A percentile compares a stretch with the other conserved stretches of the same genome.
Conservation (phyloP, 139 green algal genomes). For the Chlamydomonas applanata region DNA sequence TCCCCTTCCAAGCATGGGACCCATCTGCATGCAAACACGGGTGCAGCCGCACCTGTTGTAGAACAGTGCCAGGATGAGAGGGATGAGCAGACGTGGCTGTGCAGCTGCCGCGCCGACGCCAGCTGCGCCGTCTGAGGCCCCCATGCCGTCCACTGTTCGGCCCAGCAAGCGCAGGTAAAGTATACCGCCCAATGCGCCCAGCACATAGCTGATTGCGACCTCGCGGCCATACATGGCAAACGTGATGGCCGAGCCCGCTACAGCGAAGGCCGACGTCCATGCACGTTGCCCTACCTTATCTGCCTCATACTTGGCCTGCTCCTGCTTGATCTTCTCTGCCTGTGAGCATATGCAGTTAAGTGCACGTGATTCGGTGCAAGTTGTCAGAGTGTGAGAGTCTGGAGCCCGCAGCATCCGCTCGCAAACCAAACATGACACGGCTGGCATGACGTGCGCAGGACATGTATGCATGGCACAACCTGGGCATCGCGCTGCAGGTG, state of each 20-base stretch:
- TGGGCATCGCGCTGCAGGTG: not conserved
- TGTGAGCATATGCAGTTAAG: not conserved
- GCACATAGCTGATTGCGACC: slow-evolving; percentile 70
- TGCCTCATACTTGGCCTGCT: slow-evolving; percentile 54
- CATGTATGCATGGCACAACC: slow-evolving; percentile 23
- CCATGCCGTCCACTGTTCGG: slow-evolving; percentile 73
- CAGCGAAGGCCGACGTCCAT: slow-evolving; percentile 54
- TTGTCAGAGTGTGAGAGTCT: too few species aligned
- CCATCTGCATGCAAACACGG: too few species aligned
- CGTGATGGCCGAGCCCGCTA: slow-evolving; percentile 34
- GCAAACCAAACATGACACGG: too few species aligned
- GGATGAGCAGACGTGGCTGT: slow-evolving; percentile 84
- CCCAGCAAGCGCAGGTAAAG: slow-evolving; percentile 85
- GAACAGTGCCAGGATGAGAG: slow-evolving; percentile 77
- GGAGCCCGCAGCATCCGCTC: too few species aligned
- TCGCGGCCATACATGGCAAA: slow-evolving; percentile 65
- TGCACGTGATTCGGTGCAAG: not conserved
- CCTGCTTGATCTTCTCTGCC: slow-evolving; percentile 24
- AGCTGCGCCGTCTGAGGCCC: slow-evolving; percentile 13
- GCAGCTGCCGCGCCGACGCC: slow-evolving; percentile 13
- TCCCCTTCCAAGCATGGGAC: too few species aligned
- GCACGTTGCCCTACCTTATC: slow-evolving; percentile 47
- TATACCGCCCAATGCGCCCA: slow-evolving; percentile 76
- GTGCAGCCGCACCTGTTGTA: slow-evolving; percentile 72
- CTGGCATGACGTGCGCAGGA: not conserved